Evolutionary conservation across 2,329 filamentous ascomycete species (phyloP).

Genomic region (Sporothrix brunneoviolacea): DNA sequence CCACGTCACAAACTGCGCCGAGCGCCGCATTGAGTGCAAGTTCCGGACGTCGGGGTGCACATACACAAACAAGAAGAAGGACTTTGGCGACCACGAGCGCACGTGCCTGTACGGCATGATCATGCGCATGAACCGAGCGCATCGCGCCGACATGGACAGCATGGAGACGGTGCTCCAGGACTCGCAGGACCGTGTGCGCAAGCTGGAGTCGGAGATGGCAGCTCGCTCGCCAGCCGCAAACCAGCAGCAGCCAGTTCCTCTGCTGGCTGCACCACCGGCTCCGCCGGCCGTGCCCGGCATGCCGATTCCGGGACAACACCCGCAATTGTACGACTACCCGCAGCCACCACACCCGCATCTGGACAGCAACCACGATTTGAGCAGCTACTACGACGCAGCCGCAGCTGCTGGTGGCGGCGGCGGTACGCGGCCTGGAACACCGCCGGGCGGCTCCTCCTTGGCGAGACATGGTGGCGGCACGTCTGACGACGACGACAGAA

Average conservation of each 20-base stretch:
- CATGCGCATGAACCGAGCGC: constrained; percentile 14
- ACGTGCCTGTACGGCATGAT: constrained; percentile 44
- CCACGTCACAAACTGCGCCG: constrained; percentile 43
- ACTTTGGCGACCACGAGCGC: constrained; percentile 38
- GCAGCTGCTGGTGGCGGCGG: neutral
- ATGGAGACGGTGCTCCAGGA: constrained; percentile 15
- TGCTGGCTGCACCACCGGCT: constrained; percentile 28
- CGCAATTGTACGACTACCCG: neutral
- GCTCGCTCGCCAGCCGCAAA: neutral
- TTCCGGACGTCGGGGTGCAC: constrained; percentile 45
- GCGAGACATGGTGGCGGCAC: neutral
- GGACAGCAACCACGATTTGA: neutral
- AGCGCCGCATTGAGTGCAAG: constrained; percentile 36
- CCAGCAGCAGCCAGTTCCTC: constrained; percentile 18
- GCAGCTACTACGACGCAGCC: constrained; percentile 1
- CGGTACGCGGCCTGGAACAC: neutral
- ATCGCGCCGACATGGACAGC: constrained; percentile 15
- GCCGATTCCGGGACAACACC: neutral
- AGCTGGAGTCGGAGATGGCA: constrained; percentile 14
- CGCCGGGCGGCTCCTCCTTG: neutral
- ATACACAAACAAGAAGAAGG: constrained; percentile 31
- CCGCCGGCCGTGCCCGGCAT: neutral
- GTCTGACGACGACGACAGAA: constrained; percentile 19
- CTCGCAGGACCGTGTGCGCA: constrained; percentile 16
- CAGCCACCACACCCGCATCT: neutral